Evolutionary conservation across 306 rosid genomes (phyloP).

Genomic region (Boehmeria nivea): DNA sequence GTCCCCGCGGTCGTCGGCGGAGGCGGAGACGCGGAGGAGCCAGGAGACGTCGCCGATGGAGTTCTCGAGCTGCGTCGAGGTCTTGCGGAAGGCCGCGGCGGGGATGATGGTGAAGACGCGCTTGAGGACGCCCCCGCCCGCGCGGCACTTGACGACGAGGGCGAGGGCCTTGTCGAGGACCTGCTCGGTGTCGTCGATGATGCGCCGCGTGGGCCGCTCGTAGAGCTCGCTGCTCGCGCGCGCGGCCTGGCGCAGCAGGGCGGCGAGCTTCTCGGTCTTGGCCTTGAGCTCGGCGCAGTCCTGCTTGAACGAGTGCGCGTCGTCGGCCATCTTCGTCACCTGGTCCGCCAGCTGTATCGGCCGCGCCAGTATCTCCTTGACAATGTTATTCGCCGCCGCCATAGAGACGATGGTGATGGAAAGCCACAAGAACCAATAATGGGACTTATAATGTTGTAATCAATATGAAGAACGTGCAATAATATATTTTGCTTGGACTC

Average conservation of each 20-base stretch:
- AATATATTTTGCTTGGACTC: too few relatives aligned
- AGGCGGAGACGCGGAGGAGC: constrained; percentile 70
- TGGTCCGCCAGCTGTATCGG: constrained; percentile 83
- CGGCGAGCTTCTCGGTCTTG: constrained; percentile 69
- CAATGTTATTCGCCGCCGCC: constrained; percentile 43
- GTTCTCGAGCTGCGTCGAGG: constrained; percentile 52
- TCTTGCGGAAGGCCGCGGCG: constrained; percentile 50
- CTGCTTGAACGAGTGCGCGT: constrained; percentile 45
- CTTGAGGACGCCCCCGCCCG: constrained; percentile 41
- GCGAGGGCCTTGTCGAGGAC: constrained; percentile 59
- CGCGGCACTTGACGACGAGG: constrained; percentile 60
- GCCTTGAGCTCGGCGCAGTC: constrained; percentile 64
- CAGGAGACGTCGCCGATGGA: constrained; percentile 72
- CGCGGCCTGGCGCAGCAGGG: constrained; percentile 69
- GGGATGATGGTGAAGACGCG: constrained; percentile 72
- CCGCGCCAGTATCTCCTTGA: constrained; percentile 78
- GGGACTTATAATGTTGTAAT: too few relatives aligned
- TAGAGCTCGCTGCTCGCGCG: constrained; percentile 67
- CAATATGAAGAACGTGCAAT: too few relatives aligned
- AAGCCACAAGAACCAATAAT: background rate
- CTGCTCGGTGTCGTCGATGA: constrained; percentile 69
- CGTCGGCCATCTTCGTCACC: constrained; percentile 51
- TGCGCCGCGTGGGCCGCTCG: constrained; percentile 72
- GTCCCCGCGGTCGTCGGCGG: constrained; percentile 58
- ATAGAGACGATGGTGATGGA: background rate